Evolutionary conservation across 202 grass and related monocot genomes (phyloP).

Genomic region (Panicum hallii): DNA sequence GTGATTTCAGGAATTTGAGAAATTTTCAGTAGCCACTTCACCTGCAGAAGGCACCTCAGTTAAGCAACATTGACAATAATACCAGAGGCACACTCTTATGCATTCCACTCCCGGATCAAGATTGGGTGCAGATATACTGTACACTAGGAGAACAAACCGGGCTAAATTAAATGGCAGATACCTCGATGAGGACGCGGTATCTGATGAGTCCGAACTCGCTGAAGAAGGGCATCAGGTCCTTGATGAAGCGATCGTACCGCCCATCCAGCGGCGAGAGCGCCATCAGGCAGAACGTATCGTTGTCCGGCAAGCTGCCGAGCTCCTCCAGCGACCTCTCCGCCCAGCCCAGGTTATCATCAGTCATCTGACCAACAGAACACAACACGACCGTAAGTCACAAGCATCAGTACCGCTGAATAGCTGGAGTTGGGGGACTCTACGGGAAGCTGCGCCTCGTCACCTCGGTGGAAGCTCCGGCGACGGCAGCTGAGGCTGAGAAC

Average conservation of each 20-base stretch:
- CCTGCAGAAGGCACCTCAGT: conserved; percentile 43
- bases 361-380: conserved; percentile 45
- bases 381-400: conserved; percentile 8
- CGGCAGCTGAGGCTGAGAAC: conserved; percentile 18
- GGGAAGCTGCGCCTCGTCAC: conserved; percentile 28
- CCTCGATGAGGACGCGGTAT: conserved; percentile 83
- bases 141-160: not conserved
- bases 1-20: conserved; percentile 81
- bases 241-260: conserved; percentile 56
- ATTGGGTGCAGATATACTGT: not conserved
- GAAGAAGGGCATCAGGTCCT: conserved; percentile 81
- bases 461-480: conserved; percentile 14
- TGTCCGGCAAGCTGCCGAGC: conserved; percentile 34
- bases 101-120: not conserved
- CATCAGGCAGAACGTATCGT: conserved; percentile 61
- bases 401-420: not conserved
- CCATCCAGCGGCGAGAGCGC: conserved; percentile 82
- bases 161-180: conserved; percentile 33
- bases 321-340: conserved; percentile 42
- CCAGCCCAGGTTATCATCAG: conserved; percentile 34
- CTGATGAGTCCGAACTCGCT: conserved; percentile 90
- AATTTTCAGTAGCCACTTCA: conserved; percentile 93
- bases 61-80: conserved; percentile 19
- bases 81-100: not conserved
- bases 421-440: not conserved